Percentiles rank a stretch among this genome's conserved stretches.
phyloP scores from a whole-genome alignment of 495 filamentous ascomycete species.

The Ramalina intermedia region DNA sequence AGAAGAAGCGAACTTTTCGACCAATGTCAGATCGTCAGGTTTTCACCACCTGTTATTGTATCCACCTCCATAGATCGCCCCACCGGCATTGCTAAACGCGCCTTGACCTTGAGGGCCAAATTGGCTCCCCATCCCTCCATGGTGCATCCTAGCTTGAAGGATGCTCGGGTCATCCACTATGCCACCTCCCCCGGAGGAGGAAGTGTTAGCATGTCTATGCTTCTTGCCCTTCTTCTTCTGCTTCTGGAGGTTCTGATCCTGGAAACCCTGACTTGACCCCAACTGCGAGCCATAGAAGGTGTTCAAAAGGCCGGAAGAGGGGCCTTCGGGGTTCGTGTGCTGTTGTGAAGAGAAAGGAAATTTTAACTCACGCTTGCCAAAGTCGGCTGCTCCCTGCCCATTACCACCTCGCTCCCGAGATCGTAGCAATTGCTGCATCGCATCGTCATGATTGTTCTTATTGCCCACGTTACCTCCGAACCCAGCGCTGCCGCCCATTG shows the following conservation, averaged over 20 bases:
- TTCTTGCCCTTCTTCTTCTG: constrained; percentile 99
- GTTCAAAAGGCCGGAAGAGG: constrained; percentile 74
- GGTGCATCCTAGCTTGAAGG: constrained; percentile 93
- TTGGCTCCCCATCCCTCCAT: constrained; percentile 69
- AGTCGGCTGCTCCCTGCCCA: constrained; percentile 50
- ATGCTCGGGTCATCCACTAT: constrained; percentile 99
- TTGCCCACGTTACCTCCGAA: constrained; percentile 50
- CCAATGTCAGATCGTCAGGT: background rate
- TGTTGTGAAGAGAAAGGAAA: constrained; percentile 63
- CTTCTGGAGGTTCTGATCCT: constrained; percentile 76
- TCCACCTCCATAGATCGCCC: constrained; percentile 71
- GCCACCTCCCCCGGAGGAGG: constrained; percentile 92
- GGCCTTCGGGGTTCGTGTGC: constrained; percentile 74
- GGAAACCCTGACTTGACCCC: constrained; percentile 69
- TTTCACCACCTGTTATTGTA: constrained; percentile 52
- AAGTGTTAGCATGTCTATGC: constrained; percentile 99
- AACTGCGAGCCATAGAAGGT: constrained; percentile 80
- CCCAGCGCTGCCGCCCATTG: constrained; percentile 47
- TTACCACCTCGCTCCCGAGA: constrained; percentile 38
- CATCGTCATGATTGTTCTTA: constrained; percentile 60
- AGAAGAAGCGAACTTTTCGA: constrained; percentile 15
- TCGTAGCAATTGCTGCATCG: constrained; percentile 67
- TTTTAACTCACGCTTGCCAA: constrained; percentile 86
- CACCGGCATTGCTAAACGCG: constrained; percentile 72
- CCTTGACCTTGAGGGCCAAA: constrained; percentile 90